phyloP scores from a whole-genome alignment of 805 yeast species.

The Spathaspora hagerdaliae region DNA sequence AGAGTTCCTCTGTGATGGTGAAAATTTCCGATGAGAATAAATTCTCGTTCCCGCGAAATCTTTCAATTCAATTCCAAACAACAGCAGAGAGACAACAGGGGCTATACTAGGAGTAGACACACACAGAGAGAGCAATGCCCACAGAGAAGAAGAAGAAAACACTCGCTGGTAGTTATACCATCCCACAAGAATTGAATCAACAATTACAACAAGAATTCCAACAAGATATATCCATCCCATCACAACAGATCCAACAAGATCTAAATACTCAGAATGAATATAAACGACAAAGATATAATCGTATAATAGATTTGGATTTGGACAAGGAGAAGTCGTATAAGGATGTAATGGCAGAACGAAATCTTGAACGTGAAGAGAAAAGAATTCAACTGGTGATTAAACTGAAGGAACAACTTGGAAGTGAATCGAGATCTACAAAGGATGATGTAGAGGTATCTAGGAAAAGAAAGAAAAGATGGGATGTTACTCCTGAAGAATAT shows the following conservation, averaged over 20 bases:
- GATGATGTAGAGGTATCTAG: constrained; percentile 9
- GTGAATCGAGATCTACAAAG: constrained; percentile 9
- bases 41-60: too few species aligned
- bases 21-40: too few species aligned
- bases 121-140: background rate
- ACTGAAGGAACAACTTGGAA: constrained; percentile 13
- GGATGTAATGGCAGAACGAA: constrained; percentile 39
- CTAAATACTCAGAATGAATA: constrained; percentile 20
- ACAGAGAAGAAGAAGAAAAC: constrained; percentile 10
- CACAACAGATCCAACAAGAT: constrained; percentile 1
- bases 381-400: constrained; percentile 20
- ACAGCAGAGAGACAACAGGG: too few species aligned
- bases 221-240: constrained; percentile 7
- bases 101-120: too few species aligned
- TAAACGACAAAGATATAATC: constrained; percentile 22
- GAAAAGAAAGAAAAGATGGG: constrained; percentile 40
- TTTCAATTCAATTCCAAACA: too few species aligned
- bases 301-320: constrained; percentile 21
- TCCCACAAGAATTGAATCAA: constrained; percentile 24
- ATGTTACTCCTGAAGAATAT: constrained; percentile 36
- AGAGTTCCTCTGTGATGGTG: too few species aligned
- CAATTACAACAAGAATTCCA: constrained; percentile 18
- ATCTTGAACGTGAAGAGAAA: constrained; percentile 33
- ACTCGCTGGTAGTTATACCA: constrained; percentile 27
- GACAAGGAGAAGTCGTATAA: constrained; percentile 33